Base-by-base conservation (phyloP, 805 yeast species). In the Kodamaea lidongshanica region DNA sequence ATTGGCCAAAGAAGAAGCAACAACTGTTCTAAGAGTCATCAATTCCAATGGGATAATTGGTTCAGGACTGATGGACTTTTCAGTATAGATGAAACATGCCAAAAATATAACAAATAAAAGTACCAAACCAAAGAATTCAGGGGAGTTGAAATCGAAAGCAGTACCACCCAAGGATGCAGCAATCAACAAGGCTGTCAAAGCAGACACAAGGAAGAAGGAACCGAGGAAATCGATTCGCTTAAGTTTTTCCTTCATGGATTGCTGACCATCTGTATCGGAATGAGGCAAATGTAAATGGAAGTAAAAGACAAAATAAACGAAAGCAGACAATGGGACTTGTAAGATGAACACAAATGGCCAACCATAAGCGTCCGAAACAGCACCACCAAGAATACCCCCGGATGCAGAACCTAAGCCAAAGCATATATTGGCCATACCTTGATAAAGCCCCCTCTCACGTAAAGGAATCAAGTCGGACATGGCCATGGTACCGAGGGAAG, bases 381-480 rank as follows among this genome's bases (percentile, higher is more conserved):
- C 50, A 3, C 87, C 87, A 8, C 70, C 69, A 14, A 64, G 37
- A 16, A 62, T 42, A 16, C 70, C 69, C 3, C 70, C 69, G 1
- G 65, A 54, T 5, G 68, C 67, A 10, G 68, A 57, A 12, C 96
- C 96, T 12, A 76, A 48, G 9, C 87, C 89, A 47, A 71, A 87
- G 23, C 74, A 75, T 12, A 86, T 63, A 50, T 86, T 86, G 19
- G 81, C 81, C 30, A 82, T 51, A 0, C 96, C 96, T 50, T 87
- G 96, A 52, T 74, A 84, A 17, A 83, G 53, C 2, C 94, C 95
- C 35, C 96, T 65, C 23, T 79, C 74, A 33, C 92, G 66, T 38
- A 81, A 67, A 2, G 92, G 77, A 16, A 87, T 78, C 27, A 84
- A 61, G 53, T 86, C 95, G 16, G 84, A 74, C 43, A 80, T 70